These are phyloP conservation scores for Mortierella claussenii DNA, from an alignment of 192 early-diverging fungal genomes.

Conservation along the genomic window DNA sequence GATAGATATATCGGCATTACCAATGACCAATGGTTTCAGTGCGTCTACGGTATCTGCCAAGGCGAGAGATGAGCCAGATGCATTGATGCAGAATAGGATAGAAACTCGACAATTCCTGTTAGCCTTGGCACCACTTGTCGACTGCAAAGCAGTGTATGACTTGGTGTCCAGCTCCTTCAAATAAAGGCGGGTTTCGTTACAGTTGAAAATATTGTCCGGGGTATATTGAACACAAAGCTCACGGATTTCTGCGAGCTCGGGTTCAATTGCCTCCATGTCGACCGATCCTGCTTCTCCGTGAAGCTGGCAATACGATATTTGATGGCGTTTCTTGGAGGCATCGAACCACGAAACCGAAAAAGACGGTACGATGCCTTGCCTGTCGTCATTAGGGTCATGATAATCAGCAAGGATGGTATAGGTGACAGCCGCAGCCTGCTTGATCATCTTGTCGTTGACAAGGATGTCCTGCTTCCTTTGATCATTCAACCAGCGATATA, in stretches of 20 bases:
- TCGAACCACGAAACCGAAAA: conserved; percentile 2
- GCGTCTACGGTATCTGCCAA: neutral
- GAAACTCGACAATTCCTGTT: neutral
- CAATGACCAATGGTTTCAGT: conserved; percentile 3
- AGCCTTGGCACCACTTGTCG: neutral
- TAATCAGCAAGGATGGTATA: neutral
- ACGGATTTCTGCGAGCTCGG: neutral
- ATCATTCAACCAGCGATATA: neutral
- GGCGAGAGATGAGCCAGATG: neutral
- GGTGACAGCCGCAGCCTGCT: neutral
- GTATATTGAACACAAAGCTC: neutral
- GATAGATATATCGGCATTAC: conserved; percentile 1
- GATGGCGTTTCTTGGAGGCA: neutral
- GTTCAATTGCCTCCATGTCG: neutral
- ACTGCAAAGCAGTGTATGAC: neutral
- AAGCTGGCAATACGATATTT: conserved; percentile 5
- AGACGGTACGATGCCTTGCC: neutral
- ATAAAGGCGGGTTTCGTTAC: neutral
- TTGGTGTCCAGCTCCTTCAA: neutral
- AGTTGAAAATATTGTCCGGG: neutral
- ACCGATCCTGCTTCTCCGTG: conserved; percentile 2
- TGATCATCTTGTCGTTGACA: neutral
- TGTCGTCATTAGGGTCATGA: neutral
- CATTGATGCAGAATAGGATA: neutral
- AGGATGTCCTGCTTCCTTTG: neutral